Evolutionary conservation across 148 eudicot genomes (phyloP).

Genomic region (Fagopyrum tataricum): DNA sequence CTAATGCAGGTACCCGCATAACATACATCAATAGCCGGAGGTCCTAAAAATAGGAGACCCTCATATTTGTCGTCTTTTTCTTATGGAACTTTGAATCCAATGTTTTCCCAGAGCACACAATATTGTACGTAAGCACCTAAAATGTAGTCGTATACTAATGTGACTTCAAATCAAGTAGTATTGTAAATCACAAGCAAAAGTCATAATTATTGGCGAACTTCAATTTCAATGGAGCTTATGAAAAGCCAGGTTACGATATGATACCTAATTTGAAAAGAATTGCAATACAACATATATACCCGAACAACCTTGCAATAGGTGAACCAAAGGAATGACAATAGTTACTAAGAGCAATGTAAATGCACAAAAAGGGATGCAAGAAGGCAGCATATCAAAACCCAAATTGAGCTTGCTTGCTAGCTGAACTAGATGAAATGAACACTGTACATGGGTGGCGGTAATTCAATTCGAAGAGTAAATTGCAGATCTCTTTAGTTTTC

Average conservation of each 20-base stretch:
- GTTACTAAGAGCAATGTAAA: not conserved
- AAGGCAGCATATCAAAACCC: conserved; percentile 1
- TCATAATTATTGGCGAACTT: not conserved
- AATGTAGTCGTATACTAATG: too few relatives aligned
- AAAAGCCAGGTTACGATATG: not conserved
- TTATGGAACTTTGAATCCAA: not conserved
- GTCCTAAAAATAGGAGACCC: not conserved
- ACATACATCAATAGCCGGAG: not conserved
- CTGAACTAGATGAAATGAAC: conserved; percentile 1
- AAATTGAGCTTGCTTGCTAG: conserved; percentile 2
- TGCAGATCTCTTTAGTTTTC: not conserved
- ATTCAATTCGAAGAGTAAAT: conserved; percentile 12
- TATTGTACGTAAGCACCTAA: too few relatives aligned
- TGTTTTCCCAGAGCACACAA: too few relatives aligned
- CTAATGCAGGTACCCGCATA: not conserved
- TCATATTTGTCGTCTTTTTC: not conserved
- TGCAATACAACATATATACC: not conserved
- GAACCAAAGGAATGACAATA: not conserved
- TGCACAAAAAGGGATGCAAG: not conserved
- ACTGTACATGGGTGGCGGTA: conserved; percentile 8
- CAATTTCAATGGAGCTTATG: not conserved
- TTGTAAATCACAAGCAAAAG: not conserved
- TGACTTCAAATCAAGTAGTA: too few relatives aligned
- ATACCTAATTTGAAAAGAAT: not conserved
- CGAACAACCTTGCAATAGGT: not conserved